phyloP scores from a whole-genome alignment of 1,139 yeast genomes.

The Tardiomyces digboiensis region DNA sequence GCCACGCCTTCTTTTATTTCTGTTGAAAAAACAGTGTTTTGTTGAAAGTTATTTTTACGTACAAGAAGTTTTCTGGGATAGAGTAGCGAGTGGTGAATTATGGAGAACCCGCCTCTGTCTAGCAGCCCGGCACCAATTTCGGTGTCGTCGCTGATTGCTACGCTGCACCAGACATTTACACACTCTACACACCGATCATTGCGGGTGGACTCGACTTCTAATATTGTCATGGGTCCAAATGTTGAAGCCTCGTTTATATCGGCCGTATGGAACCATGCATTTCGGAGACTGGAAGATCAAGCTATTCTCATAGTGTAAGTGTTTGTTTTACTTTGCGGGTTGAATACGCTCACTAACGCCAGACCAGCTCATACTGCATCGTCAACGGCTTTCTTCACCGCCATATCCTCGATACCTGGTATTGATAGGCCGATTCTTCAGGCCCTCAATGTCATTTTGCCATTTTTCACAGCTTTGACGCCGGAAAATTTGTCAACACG shows the following conservation, averaged over 20 bases:
- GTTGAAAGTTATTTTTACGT: too few relatives aligned
- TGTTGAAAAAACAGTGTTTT: too few relatives aligned
- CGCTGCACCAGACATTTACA: conserved; percentile 26
- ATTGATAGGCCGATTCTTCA: conserved; percentile 25
- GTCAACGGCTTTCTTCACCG: conserved; percentile 22
- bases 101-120: neutral
- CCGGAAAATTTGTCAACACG: conserved; percentile 27
- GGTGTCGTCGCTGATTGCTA: conserved; percentile 28
- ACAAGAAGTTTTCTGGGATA: too few relatives aligned
- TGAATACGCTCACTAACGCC: conserved; percentile 3
- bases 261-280: conserved; percentile 31
- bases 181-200: conserved; percentile 21
- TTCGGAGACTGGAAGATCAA: conserved; percentile 31
- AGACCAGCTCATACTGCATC: conserved; percentile 23
- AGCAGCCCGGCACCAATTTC: neutral
- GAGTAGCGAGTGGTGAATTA: too few relatives aligned
- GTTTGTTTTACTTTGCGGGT: neutral
- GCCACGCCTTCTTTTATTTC: too few relatives aligned
- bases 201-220: conserved; percentile 25
- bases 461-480: conserved; percentile 30
- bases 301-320: conserved; percentile 27
- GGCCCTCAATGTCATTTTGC: conserved; percentile 28
- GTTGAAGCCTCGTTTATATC: conserved; percentile 26
- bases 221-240: conserved; percentile 22
- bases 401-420: conserved; percentile 27